Evolutionary conservation across 257 asterid species (phyloP).

Genomic region (Ilex asprella): DNA sequence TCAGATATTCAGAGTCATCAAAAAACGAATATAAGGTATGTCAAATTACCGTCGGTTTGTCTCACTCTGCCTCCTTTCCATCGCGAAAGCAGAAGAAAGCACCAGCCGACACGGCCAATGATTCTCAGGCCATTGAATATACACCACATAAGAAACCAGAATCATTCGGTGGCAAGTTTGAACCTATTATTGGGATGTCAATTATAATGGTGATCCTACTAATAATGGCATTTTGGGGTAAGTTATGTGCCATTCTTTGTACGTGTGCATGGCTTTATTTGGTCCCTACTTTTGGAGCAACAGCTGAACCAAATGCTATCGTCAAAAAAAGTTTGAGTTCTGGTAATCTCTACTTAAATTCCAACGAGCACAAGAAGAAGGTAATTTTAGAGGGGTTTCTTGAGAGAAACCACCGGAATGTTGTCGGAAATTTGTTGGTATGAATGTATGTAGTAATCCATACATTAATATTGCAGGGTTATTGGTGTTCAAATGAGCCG

Average conservation of each 20-base stretch:
- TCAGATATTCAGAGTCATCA: background rate
- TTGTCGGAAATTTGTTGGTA: conserved; percentile 11
- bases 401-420: conserved; percentile 18
- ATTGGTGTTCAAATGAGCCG: too few relatives aligned
- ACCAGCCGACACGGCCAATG: background rate
- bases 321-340: background rate
- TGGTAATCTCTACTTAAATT: background rate
- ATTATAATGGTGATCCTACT: conserved; percentile 18
- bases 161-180: conserved; percentile 3
- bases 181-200: conserved; percentile 24
- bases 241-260: conserved; percentile 35
- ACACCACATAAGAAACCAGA: background rate
- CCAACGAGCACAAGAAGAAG: conserved; percentile 23
- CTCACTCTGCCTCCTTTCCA: conserved; percentile 18
- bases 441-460: too few relatives aligned
- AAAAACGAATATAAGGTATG: conserved; percentile 1
- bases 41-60: background rate
- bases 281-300: conserved; percentile 11
- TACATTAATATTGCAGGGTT: too few relatives aligned
- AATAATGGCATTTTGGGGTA: conserved; percentile 35
- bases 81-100: background rate
- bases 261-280: conserved; percentile 32
- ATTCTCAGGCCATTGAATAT: background rate
- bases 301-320: background rate
- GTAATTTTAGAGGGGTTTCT: conserved; percentile 34